These are phyloP conservation scores for Lactarius hatsudake DNA, from an alignment of 768 basidiomycete genomes.

Conservation along the genomic window DNA sequence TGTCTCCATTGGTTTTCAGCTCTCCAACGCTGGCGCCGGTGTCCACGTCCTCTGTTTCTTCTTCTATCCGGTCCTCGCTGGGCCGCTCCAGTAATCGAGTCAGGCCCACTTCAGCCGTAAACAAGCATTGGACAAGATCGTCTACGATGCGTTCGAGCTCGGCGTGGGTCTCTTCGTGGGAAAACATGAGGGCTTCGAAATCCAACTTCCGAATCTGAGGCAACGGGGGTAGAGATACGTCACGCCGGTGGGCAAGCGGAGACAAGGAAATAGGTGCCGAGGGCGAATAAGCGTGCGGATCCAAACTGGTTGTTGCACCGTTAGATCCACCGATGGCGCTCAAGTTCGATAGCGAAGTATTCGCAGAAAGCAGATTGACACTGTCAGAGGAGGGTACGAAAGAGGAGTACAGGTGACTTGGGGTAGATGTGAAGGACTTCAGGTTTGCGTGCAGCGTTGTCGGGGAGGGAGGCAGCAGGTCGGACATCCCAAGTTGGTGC, in stretches of 20 bases:
- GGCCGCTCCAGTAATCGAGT: conserved; percentile 58
- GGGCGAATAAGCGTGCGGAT: conserved; percentile 12
- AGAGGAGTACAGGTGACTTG: conserved; percentile 36
- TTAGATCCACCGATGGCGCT: conserved; percentile 7
- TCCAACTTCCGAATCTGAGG: conserved; percentile 66
- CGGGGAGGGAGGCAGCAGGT: conserved; percentile 75
- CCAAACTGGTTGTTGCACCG: conserved; percentile 8
- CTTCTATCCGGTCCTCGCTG: conserved; percentile 53
- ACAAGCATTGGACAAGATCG: conserved; percentile 74
- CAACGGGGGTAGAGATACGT: conserved; percentile 26
- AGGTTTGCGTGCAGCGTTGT: conserved; percentile 41
- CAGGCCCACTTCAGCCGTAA: conserved; percentile 69
- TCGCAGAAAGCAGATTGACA: conserved; percentile 3
- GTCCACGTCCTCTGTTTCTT: conserved; percentile 53
- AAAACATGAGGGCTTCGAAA: conserved; percentile 53
- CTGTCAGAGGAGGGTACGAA: conserved; percentile 32
- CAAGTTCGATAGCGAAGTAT: background rate
- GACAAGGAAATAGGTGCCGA: conserved; percentile 25
- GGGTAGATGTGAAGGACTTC: conserved; percentile 40
- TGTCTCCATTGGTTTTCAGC: conserved; percentile 5
- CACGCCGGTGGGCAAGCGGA: conserved; percentile 30
- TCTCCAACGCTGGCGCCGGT: background rate
- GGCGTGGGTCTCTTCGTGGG: conserved; percentile 55
- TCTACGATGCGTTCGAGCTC: conserved; percentile 74
- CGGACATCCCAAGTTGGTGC: conserved; percentile 63